Evolutionary conservation across 495 filamentous ascomycete genomes (phyloP).

Genomic region (Aspergillus egyptiacus): DNA sequence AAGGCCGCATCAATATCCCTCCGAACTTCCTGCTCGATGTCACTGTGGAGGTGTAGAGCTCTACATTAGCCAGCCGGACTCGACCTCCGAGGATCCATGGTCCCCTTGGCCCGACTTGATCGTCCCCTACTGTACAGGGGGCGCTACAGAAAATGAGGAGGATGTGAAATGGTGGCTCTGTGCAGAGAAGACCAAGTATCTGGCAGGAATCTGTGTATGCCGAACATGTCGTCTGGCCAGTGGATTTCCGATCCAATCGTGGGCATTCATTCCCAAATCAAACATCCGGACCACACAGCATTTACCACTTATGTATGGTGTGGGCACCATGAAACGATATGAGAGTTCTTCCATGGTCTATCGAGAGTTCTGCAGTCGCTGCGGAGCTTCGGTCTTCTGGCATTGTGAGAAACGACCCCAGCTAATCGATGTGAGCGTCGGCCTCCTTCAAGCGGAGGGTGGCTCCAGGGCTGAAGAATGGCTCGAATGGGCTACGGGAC

Average conservation of each 20-base stretch:
- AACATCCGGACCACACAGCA: conserved; percentile 48
- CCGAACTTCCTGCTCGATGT: conserved; percentile 32
- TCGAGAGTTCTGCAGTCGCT: conserved; percentile 58
- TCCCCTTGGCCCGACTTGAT: conserved; percentile 52
- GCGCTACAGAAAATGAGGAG: conserved; percentile 29
- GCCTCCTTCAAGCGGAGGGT: conserved; percentile 46
- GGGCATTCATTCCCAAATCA: conserved; percentile 59
- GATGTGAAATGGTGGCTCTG: conserved; percentile 52
- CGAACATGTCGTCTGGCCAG: conserved; percentile 53
- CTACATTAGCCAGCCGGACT: conserved; percentile 38
- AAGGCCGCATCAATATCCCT: background rate
- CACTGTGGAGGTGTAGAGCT: conserved; percentile 42
- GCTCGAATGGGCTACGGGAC: conserved; percentile 54
- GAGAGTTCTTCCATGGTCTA: conserved; percentile 47
- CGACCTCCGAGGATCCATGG: conserved; percentile 30
- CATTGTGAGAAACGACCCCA: conserved; percentile 49
- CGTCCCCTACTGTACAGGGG: conserved; percentile 39
- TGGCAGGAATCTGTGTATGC: conserved; percentile 63
- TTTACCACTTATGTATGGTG: conserved; percentile 36
- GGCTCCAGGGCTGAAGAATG: conserved; percentile 53
- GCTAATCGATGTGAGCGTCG: conserved; percentile 61
- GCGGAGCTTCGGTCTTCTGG: conserved; percentile 66
- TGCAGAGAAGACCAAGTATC: conserved; percentile 42
- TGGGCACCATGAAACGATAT: conserved; percentile 48
- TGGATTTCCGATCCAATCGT: conserved; percentile 63